Evolutionary conservation across 805 yeast species (phyloP).

Genomic region (Myxozyma mucilagina): DNA sequence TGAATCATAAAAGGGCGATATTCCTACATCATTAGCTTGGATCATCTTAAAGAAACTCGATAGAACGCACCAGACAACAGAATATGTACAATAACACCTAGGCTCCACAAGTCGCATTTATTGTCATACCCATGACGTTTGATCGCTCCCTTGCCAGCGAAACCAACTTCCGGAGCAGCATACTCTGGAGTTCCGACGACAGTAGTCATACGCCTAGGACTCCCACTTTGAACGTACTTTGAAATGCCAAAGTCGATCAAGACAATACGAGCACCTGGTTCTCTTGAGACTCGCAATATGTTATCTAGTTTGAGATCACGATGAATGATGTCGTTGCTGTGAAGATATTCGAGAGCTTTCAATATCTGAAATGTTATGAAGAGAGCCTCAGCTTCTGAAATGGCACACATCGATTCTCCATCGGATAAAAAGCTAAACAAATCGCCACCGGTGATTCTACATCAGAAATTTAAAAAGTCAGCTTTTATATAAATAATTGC

Average conservation of each 20-base stretch:
- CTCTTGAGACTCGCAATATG: constrained; percentile 55
- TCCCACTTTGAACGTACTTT: constrained; percentile 34
- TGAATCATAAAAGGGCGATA: constrained; percentile 61
- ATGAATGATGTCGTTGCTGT: constrained; percentile 56
- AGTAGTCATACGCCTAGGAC: constrained; percentile 47
- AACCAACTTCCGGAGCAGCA: constrained; percentile 69
- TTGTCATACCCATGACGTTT: constrained; percentile 49
- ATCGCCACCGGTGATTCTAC: constrained; percentile 54
- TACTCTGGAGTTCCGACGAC: constrained; percentile 68
- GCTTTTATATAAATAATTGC: background rate
- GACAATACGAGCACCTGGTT: constrained; percentile 54
- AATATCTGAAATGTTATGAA: constrained; percentile 58
- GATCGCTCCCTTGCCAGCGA: constrained; percentile 34
- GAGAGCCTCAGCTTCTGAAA: constrained; percentile 57
- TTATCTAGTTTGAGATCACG: constrained; percentile 70
- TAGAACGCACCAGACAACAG: constrained; percentile 46
- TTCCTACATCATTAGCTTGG: constrained; percentile 41
- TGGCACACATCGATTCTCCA: constrained; percentile 44
- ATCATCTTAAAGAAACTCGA: background rate
- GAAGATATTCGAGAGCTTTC: constrained; percentile 58
- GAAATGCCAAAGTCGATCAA: constrained; percentile 72
- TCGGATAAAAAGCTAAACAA: constrained; percentile 55
- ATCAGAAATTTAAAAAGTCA: background rate
- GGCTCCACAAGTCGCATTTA: constrained; percentile 70
- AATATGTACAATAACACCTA: constrained; percentile 62